Evolutionary conservation across 23 red algal species (phyloP), one percentile per base, ranked within the genome.

Genomic region (Agarophyton chilense): DNA sequence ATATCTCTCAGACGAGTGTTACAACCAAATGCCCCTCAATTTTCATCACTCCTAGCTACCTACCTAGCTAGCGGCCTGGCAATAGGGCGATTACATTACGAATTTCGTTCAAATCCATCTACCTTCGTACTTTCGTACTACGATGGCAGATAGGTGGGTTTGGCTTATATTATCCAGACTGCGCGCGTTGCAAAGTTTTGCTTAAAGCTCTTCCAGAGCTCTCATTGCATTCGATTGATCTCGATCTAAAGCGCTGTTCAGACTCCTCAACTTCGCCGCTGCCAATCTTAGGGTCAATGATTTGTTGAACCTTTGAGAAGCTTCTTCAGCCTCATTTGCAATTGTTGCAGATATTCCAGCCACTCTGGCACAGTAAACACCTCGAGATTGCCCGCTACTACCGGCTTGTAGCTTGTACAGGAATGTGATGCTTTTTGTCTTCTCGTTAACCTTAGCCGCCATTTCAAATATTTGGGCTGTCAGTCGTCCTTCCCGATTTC

Each of bases 291-390:
- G 79, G 13, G 60, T 46, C 28, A 94, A 40, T 19, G 68, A 54
- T 22, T 65, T 53, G 58, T 94, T 68, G 62, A 94, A 87, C 36
- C 64, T 57, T 12, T 31, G 42, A 24, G 93, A 54, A 28, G 70
- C 74, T 31, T 40, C 31, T 28, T 95, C 93, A 19, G 93, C 93
- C 29, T 73, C 76, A 29, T 80, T 47, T 5, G 93, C 86, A 51
- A 98, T 82, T 28, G 14, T 31, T n/a, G 43, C 53, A 47, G 84
- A 47, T 16, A 98, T 85, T 25, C 91, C 91, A 35, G 97, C 92
- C 0, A 99, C 84, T 56, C 92, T 72, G 2, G 97, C 97, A 42
- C 97, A 99, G 50, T 96, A 87, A 25, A 99, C 79, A 44, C 97
- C 97, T 50, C 94, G 78, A 26, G 86, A 92, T 28, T 84, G 71